phyloP scores from a whole-genome alignment of 1,284 basidiomycete species.

The Boletus mariae region DNA sequence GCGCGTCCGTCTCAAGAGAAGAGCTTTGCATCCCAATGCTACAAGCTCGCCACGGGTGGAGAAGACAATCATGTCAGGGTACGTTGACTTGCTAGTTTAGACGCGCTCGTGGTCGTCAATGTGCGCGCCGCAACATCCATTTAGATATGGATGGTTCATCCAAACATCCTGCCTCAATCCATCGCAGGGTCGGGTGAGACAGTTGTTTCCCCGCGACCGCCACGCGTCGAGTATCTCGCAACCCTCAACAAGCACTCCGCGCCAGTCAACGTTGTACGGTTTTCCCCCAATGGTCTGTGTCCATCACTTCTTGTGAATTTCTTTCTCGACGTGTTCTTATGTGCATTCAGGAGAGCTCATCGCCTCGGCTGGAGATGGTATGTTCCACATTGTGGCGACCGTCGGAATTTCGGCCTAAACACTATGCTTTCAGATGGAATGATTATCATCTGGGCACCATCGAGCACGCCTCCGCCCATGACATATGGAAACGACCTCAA shows the following conservation, averaged over 20 bases:
- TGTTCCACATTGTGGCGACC: slow-evolving; percentile 29
- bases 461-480: slow-evolving; percentile 64
- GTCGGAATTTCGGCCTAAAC: slow-evolving; percentile 6
- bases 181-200: slow-evolving; percentile 49
- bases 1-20: slow-evolving; percentile 67
- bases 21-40: slow-evolving; percentile 61
- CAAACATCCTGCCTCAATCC: slow-evolving; percentile 74
- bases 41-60: slow-evolving; percentile 91
- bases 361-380: slow-evolving; percentile 93
- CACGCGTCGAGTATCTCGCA: slow-evolving; percentile 94
- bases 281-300: slow-evolving; percentile 84
- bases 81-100: slow-evolving; percentile 35
- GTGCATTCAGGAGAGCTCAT: slow-evolving; percentile 70
- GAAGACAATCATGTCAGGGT: slow-evolving; percentile 97
- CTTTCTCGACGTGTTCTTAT: not conserved
- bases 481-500: slow-evolving; percentile 75
- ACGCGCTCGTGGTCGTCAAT: slow-evolving; percentile 11
- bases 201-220: slow-evolving; percentile 55
- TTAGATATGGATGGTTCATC: slow-evolving; percentile 93
- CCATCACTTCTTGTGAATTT: not conserved
- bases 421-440: slow-evolving; percentile 72
- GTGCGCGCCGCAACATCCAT: slow-evolving; percentile 3
- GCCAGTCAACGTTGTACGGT: slow-evolving; percentile 94
- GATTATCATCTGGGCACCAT: slow-evolving; percentile 93
- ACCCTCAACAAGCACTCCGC: slow-evolving; percentile 92